Evolutionary conservation across 345 rosid genomes (phyloP).

Genomic region (Balakata baccata): DNA sequence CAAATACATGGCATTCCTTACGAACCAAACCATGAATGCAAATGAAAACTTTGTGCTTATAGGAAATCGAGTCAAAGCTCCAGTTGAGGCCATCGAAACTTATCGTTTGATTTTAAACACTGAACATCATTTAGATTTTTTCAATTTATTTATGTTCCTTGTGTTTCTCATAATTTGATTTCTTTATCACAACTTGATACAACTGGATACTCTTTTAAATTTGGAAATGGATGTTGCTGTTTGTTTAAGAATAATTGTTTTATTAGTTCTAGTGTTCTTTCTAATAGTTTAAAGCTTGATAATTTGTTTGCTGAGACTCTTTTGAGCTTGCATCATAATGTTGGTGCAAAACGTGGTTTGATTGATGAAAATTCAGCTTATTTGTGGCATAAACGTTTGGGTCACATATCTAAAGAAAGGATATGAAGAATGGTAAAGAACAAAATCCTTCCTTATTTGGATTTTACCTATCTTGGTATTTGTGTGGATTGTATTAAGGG

Average conservation of each 20-base stretch:
- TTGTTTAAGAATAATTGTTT: not conserved
- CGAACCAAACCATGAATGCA: conserved; percentile 2
- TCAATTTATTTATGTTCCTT: not conserved
- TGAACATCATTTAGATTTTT: not conserved
- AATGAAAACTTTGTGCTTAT: not conserved
- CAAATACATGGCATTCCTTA: not conserved
- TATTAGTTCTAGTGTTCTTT: not conserved
- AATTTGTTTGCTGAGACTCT: not conserved
- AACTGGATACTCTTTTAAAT: not conserved
- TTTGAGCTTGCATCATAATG: not conserved
- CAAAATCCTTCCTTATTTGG: not conserved
- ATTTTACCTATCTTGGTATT: not conserved
- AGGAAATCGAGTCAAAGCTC: not conserved
- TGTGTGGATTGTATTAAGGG: not conserved
- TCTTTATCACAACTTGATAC: not conserved
- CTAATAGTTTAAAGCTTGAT: not conserved
- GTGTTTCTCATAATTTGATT: not conserved
- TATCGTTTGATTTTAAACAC: not conserved
- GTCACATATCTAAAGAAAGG: not conserved
- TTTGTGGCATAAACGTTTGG: conserved; percentile 2
- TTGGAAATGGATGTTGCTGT: not conserved
- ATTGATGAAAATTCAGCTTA: not conserved
- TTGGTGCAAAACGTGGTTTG: not conserved
- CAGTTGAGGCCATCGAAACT: not conserved
- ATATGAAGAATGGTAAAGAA: not conserved